These are phyloP conservation scores for Trapa incisa DNA, from an alignment of 345 rosid species.

Conservation along the genomic window DNA sequence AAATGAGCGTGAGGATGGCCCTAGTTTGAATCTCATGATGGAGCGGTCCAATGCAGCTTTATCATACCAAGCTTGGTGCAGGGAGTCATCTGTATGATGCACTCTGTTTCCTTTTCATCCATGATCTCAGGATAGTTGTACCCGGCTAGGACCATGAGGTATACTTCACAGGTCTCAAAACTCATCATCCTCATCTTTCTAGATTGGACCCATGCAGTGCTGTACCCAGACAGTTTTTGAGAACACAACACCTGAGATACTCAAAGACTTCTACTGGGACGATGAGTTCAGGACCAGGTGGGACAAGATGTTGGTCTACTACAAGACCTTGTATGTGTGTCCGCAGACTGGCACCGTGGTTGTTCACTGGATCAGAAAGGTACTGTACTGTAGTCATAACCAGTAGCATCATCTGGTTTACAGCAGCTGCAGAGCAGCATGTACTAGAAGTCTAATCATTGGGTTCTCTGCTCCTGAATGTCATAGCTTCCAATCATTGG, in stretches of 20 bases:
- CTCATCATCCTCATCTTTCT: not conserved
- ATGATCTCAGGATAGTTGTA: not conserved
- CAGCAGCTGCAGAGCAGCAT: constrained; percentile 9
- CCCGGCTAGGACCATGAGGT: not conserved
- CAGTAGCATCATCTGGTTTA: not conserved
- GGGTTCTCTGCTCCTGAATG: not conserved
- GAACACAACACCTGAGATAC: constrained; percentile 12
- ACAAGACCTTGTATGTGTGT: constrained; percentile 10
- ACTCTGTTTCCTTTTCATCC: not conserved
- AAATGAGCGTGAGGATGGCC: constrained; percentile 3
- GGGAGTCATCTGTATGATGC: constrained; percentile 13
- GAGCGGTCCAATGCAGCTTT: constrained; percentile 9
- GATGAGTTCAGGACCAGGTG: constrained; percentile 18
- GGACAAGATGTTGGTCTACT: constrained; percentile 19
- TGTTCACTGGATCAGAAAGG: constrained; percentile 20
- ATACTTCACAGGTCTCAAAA: not conserved
- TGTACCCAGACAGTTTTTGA: constrained; percentile 14
- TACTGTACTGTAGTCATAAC: not conserved
- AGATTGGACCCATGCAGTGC: constrained; percentile 14
- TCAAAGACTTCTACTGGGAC: constrained; percentile 23
- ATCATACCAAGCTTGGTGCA: constrained; percentile 16
- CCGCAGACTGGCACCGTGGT: constrained; percentile 17
- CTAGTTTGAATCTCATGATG: constrained; percentile 17
- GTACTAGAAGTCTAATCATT: not conserved
- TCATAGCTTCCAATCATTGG: constrained; percentile 31